A percentile compares a stretch with the other conserved stretches of the same genome.
These are phyloP conservation scores for Glebionis coronaria DNA, from an alignment of 129 eudicot species.

Conservation along the genomic window DNA sequence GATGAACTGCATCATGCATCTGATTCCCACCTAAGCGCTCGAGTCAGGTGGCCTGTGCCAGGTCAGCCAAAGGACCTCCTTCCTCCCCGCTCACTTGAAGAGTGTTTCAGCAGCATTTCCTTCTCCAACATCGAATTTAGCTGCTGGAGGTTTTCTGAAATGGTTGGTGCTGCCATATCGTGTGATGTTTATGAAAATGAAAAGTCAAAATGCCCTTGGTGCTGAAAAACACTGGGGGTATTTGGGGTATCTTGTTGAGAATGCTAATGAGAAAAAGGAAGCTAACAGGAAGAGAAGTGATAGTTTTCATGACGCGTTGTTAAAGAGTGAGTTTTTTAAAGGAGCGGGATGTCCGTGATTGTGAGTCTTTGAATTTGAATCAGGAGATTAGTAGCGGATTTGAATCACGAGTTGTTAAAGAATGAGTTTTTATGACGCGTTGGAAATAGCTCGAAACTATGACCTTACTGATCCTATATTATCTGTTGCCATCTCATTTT, in stretches of 20 bases:
- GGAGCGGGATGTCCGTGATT: slow-evolving; percentile 8
- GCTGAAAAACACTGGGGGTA: slow-evolving; percentile 73
- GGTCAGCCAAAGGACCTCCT: slow-evolving; percentile 69
- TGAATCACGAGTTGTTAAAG: no score
- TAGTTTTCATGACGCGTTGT: slow-evolving; percentile 48
- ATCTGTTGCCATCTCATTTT: no score
- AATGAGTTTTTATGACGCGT: no score
- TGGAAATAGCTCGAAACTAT: no score
- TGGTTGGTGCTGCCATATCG: slow-evolving; percentile 32
- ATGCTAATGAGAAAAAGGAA: slow-evolving; percentile 93
- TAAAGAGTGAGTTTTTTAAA: slow-evolving; percentile 43
- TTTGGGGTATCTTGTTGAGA: slow-evolving; percentile 58
- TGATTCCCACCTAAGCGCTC: slow-evolving; percentile 66
- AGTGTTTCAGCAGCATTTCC: slow-evolving; percentile 72
- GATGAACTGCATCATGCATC: slow-evolving; percentile 84
- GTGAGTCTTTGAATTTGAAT: slow-evolving; percentile 20
- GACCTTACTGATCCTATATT: no score
- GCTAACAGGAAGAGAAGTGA: slow-evolving; percentile 73
- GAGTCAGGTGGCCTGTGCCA: slow-evolving; percentile 76
- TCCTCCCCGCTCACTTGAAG: slow-evolving; percentile 60
- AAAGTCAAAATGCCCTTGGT: no score
- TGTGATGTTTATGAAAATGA: slow-evolving; percentile 41
- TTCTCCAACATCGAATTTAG: slow-evolving; percentile 74
- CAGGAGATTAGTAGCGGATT: slow-evolving; percentile 29
- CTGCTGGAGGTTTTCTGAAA: slow-evolving; percentile 63